Evolutionary conservation across 441 rosid genomes (phyloP), one percentile per base, ranked within the genome.

Genomic region (Melastoma candidum): DNA sequence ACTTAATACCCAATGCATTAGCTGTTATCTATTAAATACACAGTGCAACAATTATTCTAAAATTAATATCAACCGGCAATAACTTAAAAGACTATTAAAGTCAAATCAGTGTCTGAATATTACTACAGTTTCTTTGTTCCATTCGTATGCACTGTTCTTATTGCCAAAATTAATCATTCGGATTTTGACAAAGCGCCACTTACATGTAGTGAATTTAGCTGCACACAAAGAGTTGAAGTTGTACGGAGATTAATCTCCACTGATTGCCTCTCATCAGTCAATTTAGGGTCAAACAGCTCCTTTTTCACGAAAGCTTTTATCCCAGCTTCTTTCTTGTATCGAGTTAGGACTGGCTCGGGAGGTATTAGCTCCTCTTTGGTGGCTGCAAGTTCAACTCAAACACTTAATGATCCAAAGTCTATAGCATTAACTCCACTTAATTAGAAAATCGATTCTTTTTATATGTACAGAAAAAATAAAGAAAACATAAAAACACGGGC

Each of bases 281-380:
- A 71, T 79, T 72, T 80, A 59, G 95, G 74, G 54, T 93, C 99
- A 58, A 86, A 87, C 52, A 89, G 72, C 63, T 93, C 99, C 83
- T 93, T 93, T 77, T 83, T 93, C 29, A 93, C 96, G 72, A 93
- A 86, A 51, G 84, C 96, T 72, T 93, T 93, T 71, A 93, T 76
- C 49, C 96, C 90, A 70, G 84, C 84, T 77, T 89, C 99, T 77
- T 59, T 89, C 68, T 51, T 84, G 80, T 78, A 81, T 70, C 99
- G 79, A 7, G 99, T 89, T 64, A 93, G 95, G 66, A 84, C 74
- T 57, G 99, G 99, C 71, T 81, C 86, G 54, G 99, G 96, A 61
- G 97, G 97, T 63, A 93, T 69, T 57, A 93, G 68, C 72, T 93
- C 99, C 61, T 86, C 99, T 70, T 84, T 93, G 77, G 75, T 79